Conservation (phyloP, 768 basidiomycete species). For the Pleurotus cornucopiae region DNA sequence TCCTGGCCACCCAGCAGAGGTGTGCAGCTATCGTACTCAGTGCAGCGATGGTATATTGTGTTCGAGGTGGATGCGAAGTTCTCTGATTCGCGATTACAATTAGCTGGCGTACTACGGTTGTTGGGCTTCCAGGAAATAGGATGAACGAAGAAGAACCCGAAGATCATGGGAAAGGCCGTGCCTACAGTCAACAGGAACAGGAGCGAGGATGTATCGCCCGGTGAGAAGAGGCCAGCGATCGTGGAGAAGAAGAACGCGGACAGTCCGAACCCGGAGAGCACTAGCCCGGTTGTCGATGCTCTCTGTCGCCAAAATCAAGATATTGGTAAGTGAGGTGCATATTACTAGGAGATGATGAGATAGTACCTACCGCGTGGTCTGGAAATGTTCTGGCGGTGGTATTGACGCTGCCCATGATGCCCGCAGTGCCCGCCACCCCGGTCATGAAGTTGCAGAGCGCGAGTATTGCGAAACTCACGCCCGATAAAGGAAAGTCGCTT, state of each 20-base stretch:
- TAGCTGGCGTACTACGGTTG: slow-evolving; percentile 16
- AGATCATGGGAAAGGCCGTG: slow-evolving; percentile 72
- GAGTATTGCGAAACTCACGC: slow-evolving; percentile 45
- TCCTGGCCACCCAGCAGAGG: slow-evolving; percentile 5
- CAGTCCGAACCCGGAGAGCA: slow-evolving; percentile 87
- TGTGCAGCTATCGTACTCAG: slow-evolving; percentile 6
- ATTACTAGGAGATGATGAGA: neutral
- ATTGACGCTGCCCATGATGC: slow-evolving; percentile 68
- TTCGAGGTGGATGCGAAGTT: slow-evolving; percentile 14
- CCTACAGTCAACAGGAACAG: slow-evolving; percentile 73
- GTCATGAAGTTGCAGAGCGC: slow-evolving; percentile 66
- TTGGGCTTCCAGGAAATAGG: slow-evolving; percentile 53
- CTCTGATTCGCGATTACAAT: slow-evolving; percentile 12
- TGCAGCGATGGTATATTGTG: slow-evolving; percentile 1
- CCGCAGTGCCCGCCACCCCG: slow-evolving; percentile 74
- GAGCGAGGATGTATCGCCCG: slow-evolving; percentile 76
- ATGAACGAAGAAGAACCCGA: slow-evolving; percentile 74
- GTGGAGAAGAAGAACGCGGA: slow-evolving; percentile 89
- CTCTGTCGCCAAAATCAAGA: slow-evolving; percentile 36
- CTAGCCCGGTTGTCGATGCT: slow-evolving; percentile 73
- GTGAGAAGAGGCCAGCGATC: slow-evolving; percentile 65
- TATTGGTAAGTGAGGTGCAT: neutral
- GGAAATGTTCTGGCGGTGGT: slow-evolving; percentile 82
- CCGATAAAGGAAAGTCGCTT: slow-evolving; percentile 30
- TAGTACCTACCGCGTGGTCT: slow-evolving; percentile 44